phyloP scores from a whole-genome alignment of 768 basidiomycete species.

The Sarcodon aspratus region DNA sequence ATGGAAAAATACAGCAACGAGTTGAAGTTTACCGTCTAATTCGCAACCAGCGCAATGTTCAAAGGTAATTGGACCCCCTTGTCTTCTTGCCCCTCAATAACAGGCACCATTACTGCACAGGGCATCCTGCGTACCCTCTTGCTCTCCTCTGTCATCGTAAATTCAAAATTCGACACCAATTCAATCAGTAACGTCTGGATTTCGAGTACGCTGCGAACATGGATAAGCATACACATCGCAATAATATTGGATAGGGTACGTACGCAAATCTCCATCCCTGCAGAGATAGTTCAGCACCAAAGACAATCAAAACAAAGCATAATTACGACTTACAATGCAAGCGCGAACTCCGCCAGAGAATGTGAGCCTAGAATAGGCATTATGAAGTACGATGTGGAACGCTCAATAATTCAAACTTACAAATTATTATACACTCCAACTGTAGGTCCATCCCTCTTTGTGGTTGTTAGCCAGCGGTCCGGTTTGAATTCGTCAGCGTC shows the following conservation, averaged over 20 bases:
- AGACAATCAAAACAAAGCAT: neutral
- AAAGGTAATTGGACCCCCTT: conserved; percentile 23
- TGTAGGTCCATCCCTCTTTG: conserved; percentile 23
- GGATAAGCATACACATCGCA: neutral
- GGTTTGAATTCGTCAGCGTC: conserved; percentile 19
- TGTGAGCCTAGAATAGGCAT: conserved; percentile 3
- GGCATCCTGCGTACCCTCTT: conserved; percentile 18
- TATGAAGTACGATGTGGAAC: neutral
- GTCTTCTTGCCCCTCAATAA: conserved; percentile 19
- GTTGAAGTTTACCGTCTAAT: no score
- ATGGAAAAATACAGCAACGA: no score
- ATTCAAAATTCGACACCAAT: conserved; percentile 24
- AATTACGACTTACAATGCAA: conserved; percentile 9
- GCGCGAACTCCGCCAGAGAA: conserved; percentile 14
- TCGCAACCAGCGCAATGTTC: conserved; percentile 8
- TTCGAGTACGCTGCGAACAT: conserved; percentile 18
- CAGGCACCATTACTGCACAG: conserved; percentile 23
- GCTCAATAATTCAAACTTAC: neutral
- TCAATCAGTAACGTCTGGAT: conserved; percentile 22
- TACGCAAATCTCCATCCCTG: neutral
- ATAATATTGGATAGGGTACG: neutral
- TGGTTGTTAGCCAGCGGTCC: conserved; percentile 14
- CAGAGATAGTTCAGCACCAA: no score
- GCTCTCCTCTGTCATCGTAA: conserved; percentile 17
- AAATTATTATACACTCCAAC: conserved; percentile 34